Percentiles rank a stretch among this genome's conserved stretches.
Evolutionary conservation across 352 stramenopile species (phyloP).

Genomic region (Phytopythium aichiense): DNA sequence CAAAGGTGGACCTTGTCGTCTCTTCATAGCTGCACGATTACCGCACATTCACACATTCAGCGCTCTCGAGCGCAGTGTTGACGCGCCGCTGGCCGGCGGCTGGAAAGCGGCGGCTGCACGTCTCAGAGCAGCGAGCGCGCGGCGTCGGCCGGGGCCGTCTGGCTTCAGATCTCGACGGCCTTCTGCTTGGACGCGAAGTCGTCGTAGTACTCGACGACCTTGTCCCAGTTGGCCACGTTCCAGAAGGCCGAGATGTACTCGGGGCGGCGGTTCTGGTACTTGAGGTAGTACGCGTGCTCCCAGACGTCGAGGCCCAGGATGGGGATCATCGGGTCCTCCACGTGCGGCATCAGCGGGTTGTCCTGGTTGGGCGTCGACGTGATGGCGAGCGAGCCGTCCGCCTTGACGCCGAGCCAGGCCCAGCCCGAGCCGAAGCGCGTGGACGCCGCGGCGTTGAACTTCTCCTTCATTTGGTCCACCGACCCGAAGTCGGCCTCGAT

Average conservation of each 20-base stretch:
- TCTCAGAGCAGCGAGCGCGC: constrained; percentile 15
- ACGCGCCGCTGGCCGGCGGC: too few relatives aligned
- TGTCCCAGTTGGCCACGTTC: constrained; percentile 97
- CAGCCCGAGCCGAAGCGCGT: constrained; percentile 89
- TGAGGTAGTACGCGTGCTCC: constrained; percentile 96
- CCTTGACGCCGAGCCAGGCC: constrained; percentile 86
- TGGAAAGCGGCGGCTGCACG: background rate
- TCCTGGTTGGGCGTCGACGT: constrained; percentile 96
- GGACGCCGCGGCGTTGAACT: constrained; percentile 87
- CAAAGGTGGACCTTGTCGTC: background rate
- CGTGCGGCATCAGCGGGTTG: constrained; percentile 83
- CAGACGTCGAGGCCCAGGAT: constrained; percentile 95
- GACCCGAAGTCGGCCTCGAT: constrained; percentile 91
- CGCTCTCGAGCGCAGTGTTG: background rate
- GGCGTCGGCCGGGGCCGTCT: constrained; percentile 9
- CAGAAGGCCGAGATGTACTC: constrained; percentile 98
- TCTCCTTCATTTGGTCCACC: constrained; percentile 84
- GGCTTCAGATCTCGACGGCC: constrained; percentile 79
- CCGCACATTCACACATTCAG: constrained; percentile 2
- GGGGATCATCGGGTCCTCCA: constrained; percentile 82
- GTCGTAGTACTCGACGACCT: constrained; percentile 91
- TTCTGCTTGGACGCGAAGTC: constrained; percentile 83
- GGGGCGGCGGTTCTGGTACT: constrained; percentile 96
- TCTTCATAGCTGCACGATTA: background rate
- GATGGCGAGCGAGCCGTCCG: constrained; percentile 91